Conservation (phyloP, 164 flowering plant species). For the Chimonanthus praecox region DNA sequence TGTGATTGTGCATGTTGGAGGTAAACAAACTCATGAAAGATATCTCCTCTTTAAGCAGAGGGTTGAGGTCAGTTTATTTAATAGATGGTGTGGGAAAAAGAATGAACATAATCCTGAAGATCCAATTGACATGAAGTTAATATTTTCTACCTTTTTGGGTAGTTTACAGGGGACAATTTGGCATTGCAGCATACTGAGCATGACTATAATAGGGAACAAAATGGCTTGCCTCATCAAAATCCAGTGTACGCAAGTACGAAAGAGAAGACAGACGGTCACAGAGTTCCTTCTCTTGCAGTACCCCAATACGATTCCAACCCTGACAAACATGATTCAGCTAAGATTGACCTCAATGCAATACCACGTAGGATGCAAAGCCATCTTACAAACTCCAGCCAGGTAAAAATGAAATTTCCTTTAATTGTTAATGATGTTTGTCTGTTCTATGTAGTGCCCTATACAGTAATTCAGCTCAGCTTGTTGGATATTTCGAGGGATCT, state of each 20-base stretch:
- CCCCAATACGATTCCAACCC: slow-evolving; percentile 22
- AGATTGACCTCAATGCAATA: slow-evolving; percentile 68
- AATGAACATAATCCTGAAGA: background rate
- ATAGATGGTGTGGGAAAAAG: background rate
- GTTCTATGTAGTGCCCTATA: background rate
- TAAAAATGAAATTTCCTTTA: background rate
- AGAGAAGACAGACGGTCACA: slow-evolving; percentile 40
- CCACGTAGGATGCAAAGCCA: slow-evolving; percentile 36
- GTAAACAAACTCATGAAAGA: slow-evolving; percentile 86
- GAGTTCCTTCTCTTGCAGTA: slow-evolving; percentile 27
- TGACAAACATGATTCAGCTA: slow-evolving; percentile 36
- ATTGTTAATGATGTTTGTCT: background rate
- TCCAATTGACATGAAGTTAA: background rate
- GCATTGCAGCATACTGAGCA: slow-evolving; percentile 33
- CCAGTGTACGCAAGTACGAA: background rate
- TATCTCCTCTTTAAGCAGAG: slow-evolving; percentile 82
- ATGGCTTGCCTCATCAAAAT: slow-evolving; percentile 20
- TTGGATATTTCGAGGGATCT: background rate
- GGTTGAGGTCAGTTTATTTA: slow-evolving; percentile 60
- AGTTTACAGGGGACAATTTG: slow-evolving; percentile 81
- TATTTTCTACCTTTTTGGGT: slow-evolving; percentile 8
- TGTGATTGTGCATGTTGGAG: slow-evolving; percentile 89
- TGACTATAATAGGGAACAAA: slow-evolving; percentile 38
- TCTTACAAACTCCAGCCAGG: background rate
- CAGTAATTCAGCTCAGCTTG: background rate